Conservation (phyloP, 2,329 filamentous ascomycete genomes). For the Tolypocladium ovalisporum region DNA sequence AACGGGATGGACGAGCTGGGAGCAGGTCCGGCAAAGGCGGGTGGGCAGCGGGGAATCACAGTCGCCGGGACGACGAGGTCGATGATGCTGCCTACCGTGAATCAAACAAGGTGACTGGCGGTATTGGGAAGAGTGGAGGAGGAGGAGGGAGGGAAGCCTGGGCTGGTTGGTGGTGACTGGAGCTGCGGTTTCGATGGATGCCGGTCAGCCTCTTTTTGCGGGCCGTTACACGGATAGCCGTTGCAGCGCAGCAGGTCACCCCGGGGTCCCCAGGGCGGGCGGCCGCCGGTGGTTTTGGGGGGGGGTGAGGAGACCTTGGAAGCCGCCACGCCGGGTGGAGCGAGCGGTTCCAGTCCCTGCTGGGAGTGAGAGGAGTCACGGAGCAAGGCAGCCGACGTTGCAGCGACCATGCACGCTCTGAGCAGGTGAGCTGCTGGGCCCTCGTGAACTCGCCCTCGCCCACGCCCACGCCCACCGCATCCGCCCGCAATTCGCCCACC, state of each 20-base stretch:
- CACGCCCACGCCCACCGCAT: not conserved
- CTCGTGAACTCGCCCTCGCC: not conserved
- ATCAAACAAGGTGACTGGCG: slow-evolving; percentile 10
- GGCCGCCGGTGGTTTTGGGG: not conserved
- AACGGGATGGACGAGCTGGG: no score
- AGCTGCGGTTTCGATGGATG: not conserved
- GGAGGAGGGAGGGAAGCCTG: slow-evolving; percentile 11
- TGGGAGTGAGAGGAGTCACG: not conserved
- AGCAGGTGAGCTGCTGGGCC: not conserved
- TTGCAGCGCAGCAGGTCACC: not conserved
- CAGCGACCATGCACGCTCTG: not conserved
- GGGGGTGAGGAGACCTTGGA: not conserved
- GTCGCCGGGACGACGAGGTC: not conserved
- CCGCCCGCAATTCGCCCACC: no score
- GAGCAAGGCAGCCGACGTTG: not conserved
- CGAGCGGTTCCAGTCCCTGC: not conserved
- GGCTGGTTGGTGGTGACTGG: not conserved
- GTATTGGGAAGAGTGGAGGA: slow-evolving; percentile 11
- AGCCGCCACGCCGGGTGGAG: not conserved
- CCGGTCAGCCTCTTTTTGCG: slow-evolving; percentile 1
- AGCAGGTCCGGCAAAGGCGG: not conserved
- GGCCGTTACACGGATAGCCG: not conserved
- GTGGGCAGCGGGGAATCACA: slow-evolving; percentile 1
- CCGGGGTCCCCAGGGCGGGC: not conserved
- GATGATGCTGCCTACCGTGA: slow-evolving; percentile 16